Conservation (phyloP, 768 basidiomycete species). For the Lentinula edodes region DNA sequence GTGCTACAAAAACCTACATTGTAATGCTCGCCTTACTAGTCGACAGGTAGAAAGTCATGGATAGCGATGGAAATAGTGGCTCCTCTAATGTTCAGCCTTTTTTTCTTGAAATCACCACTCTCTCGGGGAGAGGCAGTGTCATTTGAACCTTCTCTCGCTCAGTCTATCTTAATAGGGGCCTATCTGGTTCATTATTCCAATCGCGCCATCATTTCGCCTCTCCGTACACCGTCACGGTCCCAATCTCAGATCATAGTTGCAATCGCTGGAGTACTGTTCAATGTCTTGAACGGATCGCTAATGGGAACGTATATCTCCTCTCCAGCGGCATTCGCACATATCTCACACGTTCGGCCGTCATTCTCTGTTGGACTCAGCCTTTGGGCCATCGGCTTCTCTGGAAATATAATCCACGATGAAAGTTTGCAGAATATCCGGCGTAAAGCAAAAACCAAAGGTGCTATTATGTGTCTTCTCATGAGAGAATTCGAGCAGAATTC, state of each 20-base stretch:
- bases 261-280: conserved; percentile 41
- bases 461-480: too few relatives aligned
- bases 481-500: too few relatives aligned
- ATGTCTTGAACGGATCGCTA: conserved; percentile 48
- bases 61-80: conserved; percentile 49
- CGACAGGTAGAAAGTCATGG: conserved; percentile 38
- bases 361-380: conserved; percentile 58
- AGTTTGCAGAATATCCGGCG: conserved; percentile 79
- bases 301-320: conserved; percentile 49
- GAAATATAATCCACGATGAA: conserved; percentile 89
- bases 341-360: conserved; percentile 19
- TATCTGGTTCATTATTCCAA: conserved; percentile 58
- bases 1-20: not conserved
- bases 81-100: conserved; percentile 30
- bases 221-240: conserved; percentile 55
- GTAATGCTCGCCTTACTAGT: not conserved
- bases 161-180: conserved; percentile 37
- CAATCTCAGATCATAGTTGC: conserved; percentile 48
- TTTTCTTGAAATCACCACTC: conserved; percentile 31
- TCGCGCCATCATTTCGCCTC: conserved; percentile 58
- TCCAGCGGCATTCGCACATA: conserved; percentile 25
- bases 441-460: conserved; percentile 40
- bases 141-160: conserved; percentile 19
- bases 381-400: conserved; percentile 67
- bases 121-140: conserved; percentile 12